Evolutionary conservation across 305 asterid genomes (phyloP).

Genomic region (Fraxinus sp.): DNA sequence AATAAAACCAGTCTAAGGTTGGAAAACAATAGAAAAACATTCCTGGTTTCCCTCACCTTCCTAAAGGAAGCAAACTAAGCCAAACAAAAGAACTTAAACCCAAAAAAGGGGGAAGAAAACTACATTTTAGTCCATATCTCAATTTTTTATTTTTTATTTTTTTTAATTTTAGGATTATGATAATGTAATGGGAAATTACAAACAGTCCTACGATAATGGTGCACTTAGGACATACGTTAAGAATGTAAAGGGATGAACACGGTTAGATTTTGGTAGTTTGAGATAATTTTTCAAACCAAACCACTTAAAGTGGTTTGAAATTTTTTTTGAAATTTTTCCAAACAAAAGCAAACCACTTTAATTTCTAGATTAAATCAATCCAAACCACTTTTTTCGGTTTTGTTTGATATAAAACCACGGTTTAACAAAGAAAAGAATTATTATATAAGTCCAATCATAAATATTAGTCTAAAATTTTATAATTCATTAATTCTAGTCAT

Average conservation of each 20-base stretch:
- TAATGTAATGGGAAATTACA: constrained; percentile 19
- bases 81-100: constrained; percentile 22
- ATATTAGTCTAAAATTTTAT: too few species aligned
- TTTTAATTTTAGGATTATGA: constrained; percentile 19
- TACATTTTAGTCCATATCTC: constrained; percentile 2
- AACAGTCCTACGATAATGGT: constrained; percentile 19
- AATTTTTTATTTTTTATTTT: constrained; percentile 17
- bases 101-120: background rate
- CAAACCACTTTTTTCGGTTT: too few species aligned
- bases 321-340: too few species aligned
- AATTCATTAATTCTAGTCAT: too few species aligned
- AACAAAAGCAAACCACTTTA: too few species aligned
- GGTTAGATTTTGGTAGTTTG: too few species aligned
- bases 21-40: constrained; percentile 14
- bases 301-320: too few species aligned
- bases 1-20: constrained; percentile 26
- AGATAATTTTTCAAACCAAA: too few species aligned
- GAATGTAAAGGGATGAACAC: constrained; percentile 16
- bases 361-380: too few species aligned
- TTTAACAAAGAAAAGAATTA: too few species aligned
- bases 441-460: too few species aligned
- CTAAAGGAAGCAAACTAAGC: constrained; percentile 37
- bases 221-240: constrained; percentile 29
- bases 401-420: too few species aligned
- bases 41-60: constrained; percentile 30